Conservation (phyloP, 2,329 filamentous ascomycete genomes). For the Aspergillus sergii region DNA sequence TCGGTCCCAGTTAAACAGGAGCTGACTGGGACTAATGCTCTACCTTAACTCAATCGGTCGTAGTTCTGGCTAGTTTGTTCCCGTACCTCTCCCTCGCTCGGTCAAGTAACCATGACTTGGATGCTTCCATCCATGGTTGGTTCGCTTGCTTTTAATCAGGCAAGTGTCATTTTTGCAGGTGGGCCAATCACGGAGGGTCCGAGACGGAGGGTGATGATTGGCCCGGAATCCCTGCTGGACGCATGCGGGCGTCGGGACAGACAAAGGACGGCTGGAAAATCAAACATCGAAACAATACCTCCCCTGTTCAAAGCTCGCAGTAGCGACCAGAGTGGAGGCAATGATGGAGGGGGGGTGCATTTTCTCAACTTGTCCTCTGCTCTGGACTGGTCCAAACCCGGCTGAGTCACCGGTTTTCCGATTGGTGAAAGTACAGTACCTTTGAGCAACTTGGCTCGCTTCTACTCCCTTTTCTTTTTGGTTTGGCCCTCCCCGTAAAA, state of each 20-base stretch:
- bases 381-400: conserved; percentile 14
- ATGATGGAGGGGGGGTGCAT: not conserved
- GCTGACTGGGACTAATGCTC: not conserved
- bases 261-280: conserved; percentile 38
- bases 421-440: not conserved
- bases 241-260: conserved; percentile 28
- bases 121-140: not conserved
- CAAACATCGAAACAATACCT: conserved; percentile 16
- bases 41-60: conserved; percentile 1
- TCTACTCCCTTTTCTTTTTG: not conserved
- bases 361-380: not conserved
- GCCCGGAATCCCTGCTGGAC: conserved; percentile 15
- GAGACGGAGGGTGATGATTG: conserved; percentile 3
- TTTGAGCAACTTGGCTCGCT: not conserved
- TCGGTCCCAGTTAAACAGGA: not conserved
- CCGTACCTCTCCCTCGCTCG: not conserved
- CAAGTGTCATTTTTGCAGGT: conserved; percentile 10
- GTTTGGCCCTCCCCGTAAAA: too few relatives aligned
- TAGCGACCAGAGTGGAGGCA: not conserved
- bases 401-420: conserved; percentile 7
- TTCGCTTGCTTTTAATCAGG: conserved; percentile 11
- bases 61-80: not conserved
- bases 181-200: conserved; percentile 4
- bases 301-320: not conserved
- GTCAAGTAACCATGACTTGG: conserved; percentile 1